Evolutionary conservation across 1,284 basidiomycete species (phyloP).

Genomic region (Malassezia yamatoensis): DNA sequence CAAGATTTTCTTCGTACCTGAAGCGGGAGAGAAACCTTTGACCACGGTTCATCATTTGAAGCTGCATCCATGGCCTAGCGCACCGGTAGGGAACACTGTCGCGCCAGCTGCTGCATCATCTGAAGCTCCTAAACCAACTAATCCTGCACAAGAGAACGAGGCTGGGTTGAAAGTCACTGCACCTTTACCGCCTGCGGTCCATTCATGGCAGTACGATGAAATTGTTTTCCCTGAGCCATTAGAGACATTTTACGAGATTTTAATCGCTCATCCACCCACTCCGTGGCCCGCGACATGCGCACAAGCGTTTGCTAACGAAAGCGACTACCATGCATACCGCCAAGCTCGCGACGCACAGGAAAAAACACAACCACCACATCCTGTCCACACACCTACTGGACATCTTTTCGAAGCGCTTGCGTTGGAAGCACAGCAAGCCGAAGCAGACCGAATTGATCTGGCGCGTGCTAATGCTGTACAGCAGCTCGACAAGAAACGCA

Average conservation of each 20-base stretch:
- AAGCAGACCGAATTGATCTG: slow-evolving; percentile 66
- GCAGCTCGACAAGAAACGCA: slow-evolving; percentile 44
- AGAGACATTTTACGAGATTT: slow-evolving; percentile 71
- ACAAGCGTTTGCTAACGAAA: slow-evolving; percentile 32
- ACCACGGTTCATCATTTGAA: slow-evolving; percentile 84
- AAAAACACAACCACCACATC: slow-evolving; percentile 25
- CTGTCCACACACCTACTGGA: slow-evolving; percentile 38
- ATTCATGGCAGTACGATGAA: slow-evolving; percentile 99
- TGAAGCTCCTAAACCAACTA: slow-evolving; percentile 43
- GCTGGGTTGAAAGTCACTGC: background rate
- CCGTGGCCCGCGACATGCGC: slow-evolving; percentile 49
- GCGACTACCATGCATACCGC: slow-evolving; percentile 26
- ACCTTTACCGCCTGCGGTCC: slow-evolving; percentile 49
- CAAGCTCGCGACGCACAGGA: slow-evolving; percentile 13
- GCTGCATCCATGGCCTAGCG: slow-evolving; percentile 73
- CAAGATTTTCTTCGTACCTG: slow-evolving; percentile 78
- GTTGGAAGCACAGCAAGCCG: slow-evolving; percentile 70
- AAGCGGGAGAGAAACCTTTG: slow-evolving; percentile 83
- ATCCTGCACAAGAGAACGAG: background rate
- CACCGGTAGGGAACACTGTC: slow-evolving; percentile 42
- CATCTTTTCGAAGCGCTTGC: slow-evolving; percentile 55
- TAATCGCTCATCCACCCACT: slow-evolving; percentile 73
- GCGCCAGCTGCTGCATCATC: slow-evolving; percentile 41
- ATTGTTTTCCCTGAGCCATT: slow-evolving; percentile 92
- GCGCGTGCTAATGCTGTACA: slow-evolving; percentile 59